These are phyloP conservation scores for Daldinia loculata DNA, from an alignment of 495 filamentous ascomycete genomes.

Conservation along the genomic window DNA sequence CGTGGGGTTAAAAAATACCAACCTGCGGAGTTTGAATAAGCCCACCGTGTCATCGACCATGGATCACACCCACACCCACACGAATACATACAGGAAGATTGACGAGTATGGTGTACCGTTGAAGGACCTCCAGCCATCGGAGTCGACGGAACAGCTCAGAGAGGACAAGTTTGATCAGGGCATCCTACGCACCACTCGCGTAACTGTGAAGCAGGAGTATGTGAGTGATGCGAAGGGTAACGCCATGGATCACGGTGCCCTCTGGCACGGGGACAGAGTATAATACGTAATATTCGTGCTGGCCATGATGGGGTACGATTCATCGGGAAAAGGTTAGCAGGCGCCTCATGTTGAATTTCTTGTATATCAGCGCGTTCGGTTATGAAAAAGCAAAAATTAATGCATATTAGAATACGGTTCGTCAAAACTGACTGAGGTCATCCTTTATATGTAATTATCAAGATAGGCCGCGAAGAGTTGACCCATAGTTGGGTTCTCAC, in stretches of 20 bases:
- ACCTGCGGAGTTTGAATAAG: conserved; percentile 18
- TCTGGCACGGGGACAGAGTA: conserved; percentile 19
- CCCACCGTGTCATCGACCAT: neutral
- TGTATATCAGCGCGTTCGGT: conserved; percentile 13
- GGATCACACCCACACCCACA: conserved; percentile 16
- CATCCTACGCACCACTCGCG: conserved; percentile 33
- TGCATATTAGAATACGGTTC: conserved; percentile 1
- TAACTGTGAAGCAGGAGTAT: conserved; percentile 33
- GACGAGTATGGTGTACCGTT: conserved; percentile 29
- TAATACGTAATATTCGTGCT: conserved; percentile 10
- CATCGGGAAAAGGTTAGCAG: neutral
- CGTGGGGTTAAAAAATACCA: conserved; percentile 32
- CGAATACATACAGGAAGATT: conserved; percentile 32
- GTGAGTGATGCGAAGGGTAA: conserved; percentile 8
- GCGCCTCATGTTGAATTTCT: conserved; percentile 13
- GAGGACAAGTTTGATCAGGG: conserved; percentile 28
- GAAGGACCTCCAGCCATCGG: conserved; percentile 27
- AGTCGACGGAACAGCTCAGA: conserved; percentile 32
- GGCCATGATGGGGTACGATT: neutral
- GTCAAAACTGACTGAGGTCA: neutral
- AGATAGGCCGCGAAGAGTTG: neutral
- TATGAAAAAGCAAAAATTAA: neutral
- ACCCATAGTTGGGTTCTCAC: too few relatives aligned
- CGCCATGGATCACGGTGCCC: conserved; percentile 16
- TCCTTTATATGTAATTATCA: neutral